Conservation (phyloP, 192 early-diverging fungal species). For the Coemansia sp. region DNA sequence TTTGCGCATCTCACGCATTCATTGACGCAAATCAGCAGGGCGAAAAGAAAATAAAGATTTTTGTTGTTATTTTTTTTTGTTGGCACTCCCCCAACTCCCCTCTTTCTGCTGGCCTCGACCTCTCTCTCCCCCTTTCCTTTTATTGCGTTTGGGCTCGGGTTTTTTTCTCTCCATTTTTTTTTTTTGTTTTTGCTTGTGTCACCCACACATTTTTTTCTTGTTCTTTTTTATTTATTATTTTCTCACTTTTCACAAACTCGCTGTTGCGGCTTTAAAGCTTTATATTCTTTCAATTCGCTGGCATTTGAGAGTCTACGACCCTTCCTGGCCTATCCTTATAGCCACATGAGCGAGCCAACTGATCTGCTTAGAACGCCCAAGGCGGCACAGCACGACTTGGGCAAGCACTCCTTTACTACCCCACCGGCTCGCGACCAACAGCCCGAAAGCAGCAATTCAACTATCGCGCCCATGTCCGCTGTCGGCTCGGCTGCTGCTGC, state of each 20-base stretch:
- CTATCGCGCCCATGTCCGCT: constrained; percentile 12
- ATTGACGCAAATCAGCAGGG: not conserved
- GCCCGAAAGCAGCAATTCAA: constrained; percentile 13
- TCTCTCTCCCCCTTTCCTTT: not conserved
- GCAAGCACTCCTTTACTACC: constrained; percentile 16
- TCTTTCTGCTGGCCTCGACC: constrained; percentile 8
- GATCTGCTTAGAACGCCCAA: constrained; percentile 40
- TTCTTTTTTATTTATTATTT: not conserved
- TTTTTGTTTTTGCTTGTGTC: constrained; percentile 10
- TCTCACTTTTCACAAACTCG: not conserved
- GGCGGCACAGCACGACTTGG: constrained; percentile 26
- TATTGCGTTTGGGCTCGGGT: not conserved
- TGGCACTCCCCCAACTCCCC: not conserved
- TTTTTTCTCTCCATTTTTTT: constrained; percentile 11
- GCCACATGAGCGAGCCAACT: constrained; percentile 33
- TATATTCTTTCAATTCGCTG: not conserved
- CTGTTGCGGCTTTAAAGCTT: not conserved
- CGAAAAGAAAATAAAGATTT: not conserved
- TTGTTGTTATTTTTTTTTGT: constrained; percentile 12
- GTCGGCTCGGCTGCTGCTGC: constrained; percentile 9
- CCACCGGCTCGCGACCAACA: constrained; percentile 14
- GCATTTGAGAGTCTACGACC: not conserved
- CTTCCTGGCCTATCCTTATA: not conserved
- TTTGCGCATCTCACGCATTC: not conserved
- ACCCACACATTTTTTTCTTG: not conserved